Evolutionary conservation across 2,329 filamentous ascomycete genomes (phyloP), one percentile per base, ranked within the genome.

Genomic region (Pseudocercospora crystallina): DNA sequence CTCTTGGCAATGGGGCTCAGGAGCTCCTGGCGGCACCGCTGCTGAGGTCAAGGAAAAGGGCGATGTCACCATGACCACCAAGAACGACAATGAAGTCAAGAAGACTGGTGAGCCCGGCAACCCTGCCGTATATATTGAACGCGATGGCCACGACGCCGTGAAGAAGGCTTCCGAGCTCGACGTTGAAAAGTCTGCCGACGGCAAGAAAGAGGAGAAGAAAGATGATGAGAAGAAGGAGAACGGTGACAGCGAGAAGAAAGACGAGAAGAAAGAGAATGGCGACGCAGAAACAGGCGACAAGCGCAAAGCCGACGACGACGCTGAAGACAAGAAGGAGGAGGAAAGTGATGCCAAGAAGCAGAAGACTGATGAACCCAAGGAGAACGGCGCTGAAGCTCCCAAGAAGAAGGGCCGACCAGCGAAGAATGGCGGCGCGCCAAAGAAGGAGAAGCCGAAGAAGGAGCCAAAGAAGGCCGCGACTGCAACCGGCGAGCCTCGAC

Each of bases 131-230:
- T 77, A 79, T 56, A 69, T 86, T 60, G 73, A 75, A 60, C 75
- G 81, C 39, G 72, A 75, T 11, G 82, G 83, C 41, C 84, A 85
- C 60, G 82, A 86, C 65, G 82, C 85, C 14, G 81, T 84, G 45
- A 85, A 86, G 71, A 76, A 75, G 55, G 80, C 82, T 10, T 79
- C 75, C 37, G 83, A 86, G 68, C 70, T 85, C 26, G 75, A 77
- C 2, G 72, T 85, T 31, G 80, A 83, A 49, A 64, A 78, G 59
- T 73, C 74, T 53, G 69, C 61, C 31, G 64, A 69, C 26, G 67
- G 73, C 49, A 66, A 72, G 53, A 70, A 74, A 47, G 67, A 71
- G 26, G 67, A 64, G 42, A 51, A 58, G 13, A 49, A 62, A 41
- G 42, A 57, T 13, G 57, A 59, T 8, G 50, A 51, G 2, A 53